phyloP scores from a whole-genome alignment of 2,329 filamentous ascomycete genomes.

The Cryphonectria carpinicola region DNA sequence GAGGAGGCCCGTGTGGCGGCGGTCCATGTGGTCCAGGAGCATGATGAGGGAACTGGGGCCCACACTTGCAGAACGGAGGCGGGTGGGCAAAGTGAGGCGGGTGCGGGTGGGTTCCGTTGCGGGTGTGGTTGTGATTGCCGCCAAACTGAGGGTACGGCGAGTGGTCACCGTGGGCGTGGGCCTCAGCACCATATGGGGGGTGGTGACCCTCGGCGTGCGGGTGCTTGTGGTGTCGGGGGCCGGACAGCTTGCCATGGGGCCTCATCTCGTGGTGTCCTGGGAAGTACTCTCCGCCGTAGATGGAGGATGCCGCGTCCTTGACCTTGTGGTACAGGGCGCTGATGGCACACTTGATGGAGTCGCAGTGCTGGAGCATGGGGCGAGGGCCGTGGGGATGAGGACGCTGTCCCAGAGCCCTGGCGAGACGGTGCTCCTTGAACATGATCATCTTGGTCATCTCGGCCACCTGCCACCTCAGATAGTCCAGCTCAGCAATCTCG shows the following conservation, averaged over 20 bases:
- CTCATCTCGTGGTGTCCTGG: conserved; percentile 28
- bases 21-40: conserved; percentile 25
- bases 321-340: conserved; percentile 44
- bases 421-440: conserved; percentile 46
- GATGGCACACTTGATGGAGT: conserved; percentile 49
- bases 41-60: conserved; percentile 34
- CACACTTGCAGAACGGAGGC: conserved; percentile 37
- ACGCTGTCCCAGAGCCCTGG: conserved; percentile 39
- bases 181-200: background rate
- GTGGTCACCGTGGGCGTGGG: conserved; percentile 27
- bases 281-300: conserved; percentile 37
- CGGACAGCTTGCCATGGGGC: conserved; percentile 32
- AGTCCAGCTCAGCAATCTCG: conserved; percentile 50
- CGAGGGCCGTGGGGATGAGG: conserved; percentile 26
- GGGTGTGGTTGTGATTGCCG: conserved; percentile 27
- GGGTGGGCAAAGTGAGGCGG: conserved; percentile 34
- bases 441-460: conserved; percentile 48
- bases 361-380: conserved; percentile 42
- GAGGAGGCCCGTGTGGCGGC: conserved; percentile 14
- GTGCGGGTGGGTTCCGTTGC: conserved; percentile 35
- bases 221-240: conserved; percentile 27
- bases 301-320: conserved; percentile 39
- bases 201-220: conserved; percentile 16
- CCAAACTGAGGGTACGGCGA: conserved; percentile 31
- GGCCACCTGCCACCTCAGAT: conserved; percentile 46